Evolutionary conservation across 2,329 filamentous ascomycete species (phyloP).

Genomic region (Cercospora sp.): DNA sequence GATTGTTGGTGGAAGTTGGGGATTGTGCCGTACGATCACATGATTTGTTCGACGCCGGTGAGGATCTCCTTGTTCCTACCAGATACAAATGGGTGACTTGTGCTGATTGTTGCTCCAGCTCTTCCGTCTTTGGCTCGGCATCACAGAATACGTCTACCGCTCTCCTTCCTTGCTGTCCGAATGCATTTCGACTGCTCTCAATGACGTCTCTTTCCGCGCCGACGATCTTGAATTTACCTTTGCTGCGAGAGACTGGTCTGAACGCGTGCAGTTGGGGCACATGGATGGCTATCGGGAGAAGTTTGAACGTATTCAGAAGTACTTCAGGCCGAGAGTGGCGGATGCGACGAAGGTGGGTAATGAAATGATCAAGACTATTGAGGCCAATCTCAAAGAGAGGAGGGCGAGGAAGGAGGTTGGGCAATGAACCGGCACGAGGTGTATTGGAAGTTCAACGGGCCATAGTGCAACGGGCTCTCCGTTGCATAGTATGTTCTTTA

Average conservation of each 20-base stretch:
- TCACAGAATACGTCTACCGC: conserved; percentile 94
- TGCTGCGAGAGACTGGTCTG: conserved; percentile 91
- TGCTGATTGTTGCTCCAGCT: conserved; percentile 51
- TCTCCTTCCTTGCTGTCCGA: conserved; percentile 74
- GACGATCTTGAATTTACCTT: conserved; percentile 98
- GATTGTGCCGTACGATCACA: conserved; percentile 97
- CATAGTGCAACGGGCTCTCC: too few relatives aligned
- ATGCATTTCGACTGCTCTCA: conserved; percentile 78
- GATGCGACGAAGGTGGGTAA: conserved; percentile 88
- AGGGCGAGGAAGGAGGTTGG: background rate
- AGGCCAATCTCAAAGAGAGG: conserved; percentile 65
- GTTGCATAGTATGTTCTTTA: too few relatives aligned
- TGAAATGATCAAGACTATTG: conserved; percentile 94
- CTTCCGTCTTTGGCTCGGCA: conserved; percentile 93
- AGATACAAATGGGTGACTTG: too few relatives aligned
- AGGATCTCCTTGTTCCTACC: too few relatives aligned
- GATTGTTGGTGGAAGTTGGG: conserved; percentile 95
- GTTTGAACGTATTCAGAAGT: conserved; percentile 84
- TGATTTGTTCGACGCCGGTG: conserved; percentile 91
- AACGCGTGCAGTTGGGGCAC: conserved; percentile 85
- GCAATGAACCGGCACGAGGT: too few relatives aligned
- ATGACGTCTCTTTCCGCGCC: conserved; percentile 87
- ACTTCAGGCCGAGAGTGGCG: conserved; percentile 86
- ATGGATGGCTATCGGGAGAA: conserved; percentile 91
- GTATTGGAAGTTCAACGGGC: too few relatives aligned